Conservation (phyloP, 805 yeast species). For the Pichia scutulata region DNA sequence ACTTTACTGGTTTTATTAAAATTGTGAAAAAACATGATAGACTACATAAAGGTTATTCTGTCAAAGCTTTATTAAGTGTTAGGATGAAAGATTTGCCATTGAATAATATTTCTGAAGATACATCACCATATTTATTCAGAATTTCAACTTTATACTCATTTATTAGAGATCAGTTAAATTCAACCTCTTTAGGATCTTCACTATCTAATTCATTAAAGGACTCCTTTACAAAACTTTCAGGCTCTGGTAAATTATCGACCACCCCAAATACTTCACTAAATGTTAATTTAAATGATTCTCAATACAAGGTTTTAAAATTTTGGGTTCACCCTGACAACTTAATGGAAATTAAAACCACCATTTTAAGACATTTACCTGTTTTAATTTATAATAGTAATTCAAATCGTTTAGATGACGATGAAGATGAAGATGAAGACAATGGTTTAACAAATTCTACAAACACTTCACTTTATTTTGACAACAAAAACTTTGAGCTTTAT, state of each 20-base stretch:
- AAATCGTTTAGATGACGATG: conserved; percentile 36
- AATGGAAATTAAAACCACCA: conserved; percentile 96
- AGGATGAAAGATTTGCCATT: conserved; percentile 82
- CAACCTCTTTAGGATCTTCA: conserved; percentile 25
- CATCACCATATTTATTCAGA: conserved; percentile 82
- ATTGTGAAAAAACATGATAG: conserved; percentile 96
- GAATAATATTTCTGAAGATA: conserved; percentile 75
- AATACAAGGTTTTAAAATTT: conserved; percentile 66
- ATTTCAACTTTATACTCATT: conserved; percentile 75
- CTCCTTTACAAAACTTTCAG: conserved; percentile 41
- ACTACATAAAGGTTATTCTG: conserved; percentile 80
- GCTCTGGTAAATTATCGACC: conserved; percentile 28
- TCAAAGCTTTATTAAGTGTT: conserved; percentile 80
- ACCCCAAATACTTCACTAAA: conserved; percentile 25
- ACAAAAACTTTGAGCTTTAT: conserved; percentile 72
- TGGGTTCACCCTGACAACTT: conserved; percentile 97
- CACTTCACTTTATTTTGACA: conserved; percentile 84
- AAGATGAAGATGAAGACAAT: conserved; percentile 41
- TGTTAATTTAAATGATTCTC: conserved; percentile 14
- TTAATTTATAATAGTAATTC: conserved; percentile 59
- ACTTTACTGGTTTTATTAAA: conserved; percentile 91
- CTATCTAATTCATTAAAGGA: conserved; percentile 34
- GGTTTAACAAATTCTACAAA: conserved; percentile 68
- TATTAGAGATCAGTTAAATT: conserved; percentile 62
- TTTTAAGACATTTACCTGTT: conserved; percentile 88